Evolutionary conservation across 345 rosid genomes (phyloP), one percentile per base, ranked within the genome.

Genomic region (Eucalyptus sp.): DNA sequence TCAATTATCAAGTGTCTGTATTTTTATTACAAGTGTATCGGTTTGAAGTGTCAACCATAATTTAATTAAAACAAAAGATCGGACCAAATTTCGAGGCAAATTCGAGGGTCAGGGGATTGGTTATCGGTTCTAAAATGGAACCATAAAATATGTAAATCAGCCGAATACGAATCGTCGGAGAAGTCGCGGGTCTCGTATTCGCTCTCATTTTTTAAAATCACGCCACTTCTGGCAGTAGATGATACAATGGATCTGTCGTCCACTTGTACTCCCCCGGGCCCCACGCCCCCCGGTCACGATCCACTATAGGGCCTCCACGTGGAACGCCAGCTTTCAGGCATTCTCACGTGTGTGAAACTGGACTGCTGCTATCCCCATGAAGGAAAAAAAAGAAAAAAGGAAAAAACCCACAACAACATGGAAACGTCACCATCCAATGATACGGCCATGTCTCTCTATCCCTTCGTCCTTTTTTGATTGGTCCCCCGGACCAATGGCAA

Each of bases 1-100:
- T 52, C 0, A 18, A 7, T 4, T 18, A 18, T 52, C 0, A 52
- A 52, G 24, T 18, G 24, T 52, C 0, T 52, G 1, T 0, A 8
- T 18, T 52, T 52, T 20, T 52, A 52, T 20, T 0, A 8, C 0
- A 20, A 52, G 2, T 52, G 0, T 8, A 18, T 52, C 0, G 58
- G 8, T 52, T 52, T 18, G 9, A 52, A 2, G 1, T 52, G 10
- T 2, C 1, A 18, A 2, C 18, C 24, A 52, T 52, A 52, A 52
- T 52, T 52, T 18, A 0, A 52, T 52, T 52, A 52, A 52, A 20
- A 18, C 25, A 52, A 52, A 52, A 20, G 58, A 20, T 52, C 20
- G 24, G 25, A 52, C 25, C 58, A 52, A 52, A 52, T 52, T 52
- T 52, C 58, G 25, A 20, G 58, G 58, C 5, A 52, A 52, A 52